Conservation (phyloP, 768 basidiomycete species). For the Boletus vermiculosoides region DNA sequence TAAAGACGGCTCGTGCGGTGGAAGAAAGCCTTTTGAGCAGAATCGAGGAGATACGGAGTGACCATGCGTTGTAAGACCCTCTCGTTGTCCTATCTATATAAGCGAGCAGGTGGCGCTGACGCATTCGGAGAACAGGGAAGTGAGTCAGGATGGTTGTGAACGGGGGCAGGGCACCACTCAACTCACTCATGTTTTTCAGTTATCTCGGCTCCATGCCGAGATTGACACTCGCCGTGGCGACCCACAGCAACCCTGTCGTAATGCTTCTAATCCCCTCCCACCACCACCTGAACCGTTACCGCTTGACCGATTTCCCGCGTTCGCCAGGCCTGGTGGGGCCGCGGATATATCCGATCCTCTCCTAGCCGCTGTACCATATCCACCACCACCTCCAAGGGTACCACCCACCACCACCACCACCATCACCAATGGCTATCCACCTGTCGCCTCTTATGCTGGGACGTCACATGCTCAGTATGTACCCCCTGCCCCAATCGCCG, state of each 20-base stretch:
- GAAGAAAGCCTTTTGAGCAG: slow-evolving; percentile 36
- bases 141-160: slow-evolving; percentile 19
- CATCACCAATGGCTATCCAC: slow-evolving; percentile 13
- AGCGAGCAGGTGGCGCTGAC: slow-evolving; percentile 11
- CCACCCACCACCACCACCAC: slow-evolving; percentile 1
- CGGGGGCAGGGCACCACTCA: slow-evolving; percentile 9
- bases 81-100: slow-evolving; percentile 2
- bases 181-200: slow-evolving; percentile 27
- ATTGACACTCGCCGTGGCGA: slow-evolving; percentile 37
- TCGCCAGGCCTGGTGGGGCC: slow-evolving; percentile 35
- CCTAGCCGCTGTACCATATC: slow-evolving; percentile 25
- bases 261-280: slow-evolving; percentile 51
- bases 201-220: slow-evolving; percentile 36
- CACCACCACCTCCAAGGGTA: slow-evolving; percentile 26
- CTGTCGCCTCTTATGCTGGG: slow-evolving; percentile 7
- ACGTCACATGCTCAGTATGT: slow-evolving; percentile 16
- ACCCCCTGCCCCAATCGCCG: slow-evolving; percentile 10
- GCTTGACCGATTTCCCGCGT: slow-evolving; percentile 42
- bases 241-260: slow-evolving; percentile 30
- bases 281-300: slow-evolving; percentile 54
- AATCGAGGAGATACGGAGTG: slow-evolving; percentile 33
- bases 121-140: slow-evolving; percentile 23
- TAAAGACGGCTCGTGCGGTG: slow-evolving; percentile 35
- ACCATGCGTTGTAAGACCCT: slow-evolving; percentile 27
- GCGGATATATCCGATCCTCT: slow-evolving; percentile 22